Base-by-base conservation (phyloP, 2,329 filamentous ascomycete species). In the Amauroascus verrucosus region DNA sequence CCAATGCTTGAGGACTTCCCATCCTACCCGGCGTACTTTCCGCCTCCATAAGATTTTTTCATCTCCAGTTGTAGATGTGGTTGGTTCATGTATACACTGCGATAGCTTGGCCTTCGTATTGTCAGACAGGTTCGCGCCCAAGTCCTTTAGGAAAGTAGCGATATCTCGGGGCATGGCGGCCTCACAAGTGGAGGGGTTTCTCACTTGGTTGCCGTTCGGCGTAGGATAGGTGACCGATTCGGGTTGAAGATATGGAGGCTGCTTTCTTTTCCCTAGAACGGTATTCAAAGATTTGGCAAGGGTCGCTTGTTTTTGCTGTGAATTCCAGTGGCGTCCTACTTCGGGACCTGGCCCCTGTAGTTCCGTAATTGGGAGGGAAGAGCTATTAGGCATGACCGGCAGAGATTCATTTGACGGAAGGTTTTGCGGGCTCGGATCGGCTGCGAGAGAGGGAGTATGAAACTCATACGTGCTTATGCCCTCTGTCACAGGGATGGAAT, bases 1-100 rank as follows among this genome's bases (percentile, higher is more conserved):
- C 65, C 70, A 72, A 40, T 70, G 56, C 50, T 68, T 65, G 13
- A 73, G 58, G 4, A 69, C 66, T 4, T 72, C 68, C 67, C 69
- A 71, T 5, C 64, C 64, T 6, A 70, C 67, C 20, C 67, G 64
- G 6, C 63, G 63, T 22, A 71, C 59, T 9, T 59, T 60, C 16
- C 71, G 64, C 51, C 63, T 63, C 59, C 65, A 67, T 64, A 51
- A 9, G 55, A 41, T 38, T 57, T 14, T 64, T 59, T 62, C 61
- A 8, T 61, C 61, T 4, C 41, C 41, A 13, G 14, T n/a, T 45
- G 41, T 28, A 30, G 40, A 38, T 9, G 50, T 20, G 13, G 43
- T 33, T 11, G 37, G 38, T 6, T 47, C 51, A n/a, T 22, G 44
- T 1, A 55, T 53, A 35, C 53, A 52, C 3, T 51, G 45, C 8